Conservation (phyloP, 2,329 filamentous ascomycete species). For the Leptographium galeiforme region DNA sequence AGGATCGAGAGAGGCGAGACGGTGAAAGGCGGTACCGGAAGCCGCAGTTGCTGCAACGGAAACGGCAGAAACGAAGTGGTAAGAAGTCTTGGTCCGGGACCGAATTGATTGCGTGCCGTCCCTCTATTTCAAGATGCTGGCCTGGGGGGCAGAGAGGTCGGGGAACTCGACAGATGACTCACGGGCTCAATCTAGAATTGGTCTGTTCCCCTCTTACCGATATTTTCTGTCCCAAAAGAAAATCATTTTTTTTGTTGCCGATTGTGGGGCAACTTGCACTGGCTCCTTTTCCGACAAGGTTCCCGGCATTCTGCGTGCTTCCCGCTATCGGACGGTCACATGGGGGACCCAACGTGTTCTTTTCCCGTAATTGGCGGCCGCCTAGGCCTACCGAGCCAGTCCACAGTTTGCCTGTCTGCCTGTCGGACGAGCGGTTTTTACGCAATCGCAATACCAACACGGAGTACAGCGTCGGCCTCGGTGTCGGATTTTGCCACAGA, state of each 20-base stretch:
- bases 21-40: neutral
- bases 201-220: neutral
- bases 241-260: neutral
- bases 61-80: neutral
- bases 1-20: neutral
- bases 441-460: no score
- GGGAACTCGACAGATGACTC: conserved; percentile 25
- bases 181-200: neutral
- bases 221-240: neutral
- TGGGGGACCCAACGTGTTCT: neutral
- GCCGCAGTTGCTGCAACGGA: neutral
- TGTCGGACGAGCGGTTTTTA: no score
- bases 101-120: neutral
- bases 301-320: neutral
- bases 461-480: no score
- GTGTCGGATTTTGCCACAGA: no score
- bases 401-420: no score
- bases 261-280: neutral
- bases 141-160: neutral
- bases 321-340: neutral
- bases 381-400: no score
- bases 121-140: neutral
- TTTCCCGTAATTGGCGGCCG: no score
- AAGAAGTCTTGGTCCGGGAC: neutral
- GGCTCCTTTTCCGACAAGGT: neutral